These are phyloP conservation scores for Trichophyton rubrum DNA, from an alignment of 2,329 filamentous ascomycete species.

Conservation along the genomic window DNA sequence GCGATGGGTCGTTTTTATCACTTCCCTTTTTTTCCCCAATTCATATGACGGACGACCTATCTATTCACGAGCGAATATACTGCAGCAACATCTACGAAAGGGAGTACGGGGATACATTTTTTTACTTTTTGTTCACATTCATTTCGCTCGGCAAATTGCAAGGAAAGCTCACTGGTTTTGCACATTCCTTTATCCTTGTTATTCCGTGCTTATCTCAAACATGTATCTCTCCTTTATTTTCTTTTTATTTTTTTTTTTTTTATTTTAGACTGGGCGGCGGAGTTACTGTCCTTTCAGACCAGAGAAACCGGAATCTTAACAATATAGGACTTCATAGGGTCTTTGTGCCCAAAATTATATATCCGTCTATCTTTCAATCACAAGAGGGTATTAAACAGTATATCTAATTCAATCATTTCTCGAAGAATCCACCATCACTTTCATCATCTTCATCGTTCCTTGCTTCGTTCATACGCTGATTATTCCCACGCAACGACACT, in stretches of 20 bases:
- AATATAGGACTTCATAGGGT: neutral
- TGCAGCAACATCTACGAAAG: neutral
- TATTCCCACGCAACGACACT: neutral
- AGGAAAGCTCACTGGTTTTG: neutral
- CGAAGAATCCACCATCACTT: slow-evolving; percentile 19
- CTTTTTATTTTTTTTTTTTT: neutral
- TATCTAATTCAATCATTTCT: slow-evolving; percentile 1
- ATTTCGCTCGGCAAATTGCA: neutral
- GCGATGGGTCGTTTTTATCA: neutral
- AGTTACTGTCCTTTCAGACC: neutral
- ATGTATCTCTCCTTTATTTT: neutral
- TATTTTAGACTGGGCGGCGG: neutral
- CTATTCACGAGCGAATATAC: neutral
- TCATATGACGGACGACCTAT: neutral
- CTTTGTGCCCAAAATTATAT: neutral
- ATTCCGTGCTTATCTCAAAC: no score
- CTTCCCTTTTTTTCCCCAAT: neutral
- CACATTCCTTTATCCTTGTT: neutral
- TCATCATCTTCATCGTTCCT: slow-evolving; percentile 10
- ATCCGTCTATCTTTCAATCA: no score
- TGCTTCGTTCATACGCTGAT: slow-evolving; percentile 7
- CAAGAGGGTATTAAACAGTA: neutral
- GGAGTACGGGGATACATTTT: neutral
- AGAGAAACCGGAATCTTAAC: neutral
- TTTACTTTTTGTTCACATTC: neutral